Evolutionary conservation across 2,329 filamentous ascomycete species (phyloP).

Genomic region (Epichloe typhina): DNA sequence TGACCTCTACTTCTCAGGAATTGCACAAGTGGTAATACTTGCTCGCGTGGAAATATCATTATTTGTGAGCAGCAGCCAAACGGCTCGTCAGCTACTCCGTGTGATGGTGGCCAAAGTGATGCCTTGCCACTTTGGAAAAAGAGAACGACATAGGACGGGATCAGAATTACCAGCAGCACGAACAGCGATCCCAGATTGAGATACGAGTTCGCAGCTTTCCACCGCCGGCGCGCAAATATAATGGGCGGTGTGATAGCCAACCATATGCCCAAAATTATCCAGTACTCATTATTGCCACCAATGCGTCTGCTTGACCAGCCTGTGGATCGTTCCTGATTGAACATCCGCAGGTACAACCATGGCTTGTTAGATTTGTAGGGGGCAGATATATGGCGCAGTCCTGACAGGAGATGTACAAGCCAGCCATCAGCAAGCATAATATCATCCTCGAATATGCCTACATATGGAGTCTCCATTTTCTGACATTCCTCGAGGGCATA

Average conservation of each 20-base stretch:
- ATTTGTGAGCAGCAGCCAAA: conserved; percentile 1
- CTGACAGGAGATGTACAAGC: neutral
- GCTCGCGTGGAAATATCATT: neutral
- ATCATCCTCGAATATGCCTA: neutral
- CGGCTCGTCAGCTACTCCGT: neutral
- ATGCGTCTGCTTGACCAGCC: neutral
- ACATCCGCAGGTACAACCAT: neutral
- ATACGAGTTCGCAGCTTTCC: neutral
- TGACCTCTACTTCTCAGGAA: neutral
- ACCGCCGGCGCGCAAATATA: neutral
- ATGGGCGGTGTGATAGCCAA: neutral
- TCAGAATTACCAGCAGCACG: neutral
- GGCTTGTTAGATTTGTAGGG: neutral
- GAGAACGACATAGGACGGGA: neutral
- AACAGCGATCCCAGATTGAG: neutral
- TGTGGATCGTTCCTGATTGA: neutral
- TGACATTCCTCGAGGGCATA: no score
- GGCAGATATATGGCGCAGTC: neutral
- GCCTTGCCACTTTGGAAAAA: conserved; percentile 1
- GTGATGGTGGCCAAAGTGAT: neutral
- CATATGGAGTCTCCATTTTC: neutral
- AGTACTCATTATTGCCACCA: neutral
- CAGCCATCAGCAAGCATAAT: neutral
- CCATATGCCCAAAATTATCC: neutral
- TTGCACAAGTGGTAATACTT: neutral